These are phyloP conservation scores for Morella rubra DNA, from an alignment of 306 rosid genomes.

Conservation along the genomic window DNA sequence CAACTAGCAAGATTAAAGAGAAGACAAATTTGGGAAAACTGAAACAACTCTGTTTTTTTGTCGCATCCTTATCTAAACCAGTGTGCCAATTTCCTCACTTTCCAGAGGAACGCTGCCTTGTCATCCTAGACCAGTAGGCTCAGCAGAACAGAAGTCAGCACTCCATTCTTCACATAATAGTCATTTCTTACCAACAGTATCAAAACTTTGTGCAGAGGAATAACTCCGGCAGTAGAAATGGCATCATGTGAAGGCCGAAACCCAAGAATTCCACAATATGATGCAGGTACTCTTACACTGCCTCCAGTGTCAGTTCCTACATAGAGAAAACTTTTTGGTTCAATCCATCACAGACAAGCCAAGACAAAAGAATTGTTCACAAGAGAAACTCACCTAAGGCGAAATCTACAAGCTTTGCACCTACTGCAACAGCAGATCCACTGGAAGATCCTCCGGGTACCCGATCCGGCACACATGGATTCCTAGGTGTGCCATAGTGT, in stretches of 20 bases:
- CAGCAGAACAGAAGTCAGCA: no score
- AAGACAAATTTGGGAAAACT: neutral
- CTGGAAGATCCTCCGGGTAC: slow-evolving; percentile 66
- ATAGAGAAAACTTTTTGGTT: slow-evolving; percentile 4
- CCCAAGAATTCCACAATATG: slow-evolving; percentile 90
- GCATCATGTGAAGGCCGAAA: slow-evolving; percentile 82
- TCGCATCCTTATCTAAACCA: neutral
- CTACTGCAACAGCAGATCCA: slow-evolving; percentile 72
- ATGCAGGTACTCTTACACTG: slow-evolving; percentile 91
- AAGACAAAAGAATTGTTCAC: slow-evolving; percentile 20
- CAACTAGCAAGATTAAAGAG: neutral
- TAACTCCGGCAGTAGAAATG: slow-evolving; percentile 64
- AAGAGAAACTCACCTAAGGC: slow-evolving; percentile 54
- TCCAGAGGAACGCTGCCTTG: no score
- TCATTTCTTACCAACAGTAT: slow-evolving; percentile 77
- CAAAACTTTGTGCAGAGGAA: slow-evolving; percentile 88
- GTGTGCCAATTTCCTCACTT: neutral
- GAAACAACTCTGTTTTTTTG: neutral
- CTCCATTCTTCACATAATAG: slow-evolving; percentile 5
- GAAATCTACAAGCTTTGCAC: slow-evolving; percentile 82
- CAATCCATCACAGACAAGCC: slow-evolving; percentile 13
- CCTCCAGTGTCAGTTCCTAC: slow-evolving; percentile 96
- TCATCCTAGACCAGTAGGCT: no score
- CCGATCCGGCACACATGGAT: slow-evolving; percentile 47
- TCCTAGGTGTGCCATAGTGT: slow-evolving; percentile 57